phyloP scores from a whole-genome alignment of 768 basidiomycete species.

The Termitomyces sp. region DNA sequence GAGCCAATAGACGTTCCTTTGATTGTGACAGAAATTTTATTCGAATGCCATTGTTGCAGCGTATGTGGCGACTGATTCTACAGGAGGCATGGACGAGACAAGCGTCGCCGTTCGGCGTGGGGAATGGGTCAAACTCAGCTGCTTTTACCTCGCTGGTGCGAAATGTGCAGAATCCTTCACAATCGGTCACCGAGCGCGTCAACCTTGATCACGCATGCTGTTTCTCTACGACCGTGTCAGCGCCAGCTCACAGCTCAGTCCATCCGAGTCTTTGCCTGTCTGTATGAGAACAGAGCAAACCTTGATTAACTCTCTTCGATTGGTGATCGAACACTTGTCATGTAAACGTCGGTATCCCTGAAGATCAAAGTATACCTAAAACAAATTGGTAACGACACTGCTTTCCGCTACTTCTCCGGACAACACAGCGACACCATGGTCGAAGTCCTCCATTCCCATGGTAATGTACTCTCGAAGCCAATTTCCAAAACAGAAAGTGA shows the following conservation, averaged over 20 bases:
- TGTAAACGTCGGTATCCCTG: background rate
- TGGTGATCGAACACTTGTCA: background rate
- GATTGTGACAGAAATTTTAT: too few species aligned
- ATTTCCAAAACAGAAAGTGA: background rate
- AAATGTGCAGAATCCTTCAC: background rate
- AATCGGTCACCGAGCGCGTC: background rate
- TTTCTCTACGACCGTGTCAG: background rate
- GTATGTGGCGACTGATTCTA: too few species aligned
- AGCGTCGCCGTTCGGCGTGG: too few species aligned
- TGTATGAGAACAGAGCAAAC: background rate
- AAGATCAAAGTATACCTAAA: background rate
- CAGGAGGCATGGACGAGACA: too few species aligned
- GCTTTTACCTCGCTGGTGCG: background rate
- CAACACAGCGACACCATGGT: background rate
- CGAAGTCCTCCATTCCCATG: constrained; percentile 4
- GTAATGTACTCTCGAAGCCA: constrained; percentile 1
- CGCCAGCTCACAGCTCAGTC: too few species aligned
- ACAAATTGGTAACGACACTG: background rate
- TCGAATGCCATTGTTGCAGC: too few species aligned
- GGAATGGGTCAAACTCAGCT: background rate
- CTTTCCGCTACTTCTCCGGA: background rate
- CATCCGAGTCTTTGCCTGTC: background rate
- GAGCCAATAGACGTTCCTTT: background rate
- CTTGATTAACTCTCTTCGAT: background rate
- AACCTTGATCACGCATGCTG: background rate